Conservation (phyloP, 1,139 yeast species). For the Candida pseudoviswanathii region DNA sequence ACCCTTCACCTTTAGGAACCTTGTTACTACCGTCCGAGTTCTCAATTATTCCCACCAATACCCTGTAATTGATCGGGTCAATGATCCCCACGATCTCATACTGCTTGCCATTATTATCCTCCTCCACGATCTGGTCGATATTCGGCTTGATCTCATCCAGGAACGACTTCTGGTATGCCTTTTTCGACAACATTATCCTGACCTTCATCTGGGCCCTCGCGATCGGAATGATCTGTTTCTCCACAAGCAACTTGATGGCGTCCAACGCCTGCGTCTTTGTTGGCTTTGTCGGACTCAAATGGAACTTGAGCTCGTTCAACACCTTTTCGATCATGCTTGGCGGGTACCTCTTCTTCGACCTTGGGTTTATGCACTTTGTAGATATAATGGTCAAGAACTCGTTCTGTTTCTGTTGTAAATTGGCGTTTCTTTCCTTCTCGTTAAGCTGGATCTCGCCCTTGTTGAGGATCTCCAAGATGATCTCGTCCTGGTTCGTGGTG, state of each 20-base stretch:
- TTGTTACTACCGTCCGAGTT: constrained; percentile 51
- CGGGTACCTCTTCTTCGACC: constrained; percentile 86
- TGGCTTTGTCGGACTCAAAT: constrained; percentile 73
- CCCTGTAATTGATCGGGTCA: constrained; percentile 86
- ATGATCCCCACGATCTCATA: constrained; percentile 74
- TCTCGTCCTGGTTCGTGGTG: constrained; percentile 70
- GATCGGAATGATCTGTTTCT: constrained; percentile 84
- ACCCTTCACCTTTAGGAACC: constrained; percentile 58
- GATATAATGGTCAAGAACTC: constrained; percentile 84
- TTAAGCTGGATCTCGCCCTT: constrained; percentile 95
- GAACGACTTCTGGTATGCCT: constrained; percentile 49
- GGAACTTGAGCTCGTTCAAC: constrained; percentile 76
- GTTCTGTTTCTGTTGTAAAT: constrained; percentile 72
- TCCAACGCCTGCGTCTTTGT: constrained; percentile 91
- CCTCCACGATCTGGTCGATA: constrained; percentile 57
- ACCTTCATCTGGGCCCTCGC: constrained; percentile 94
- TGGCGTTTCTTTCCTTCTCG: constrained; percentile 86
- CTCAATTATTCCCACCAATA: constrained; percentile 48
- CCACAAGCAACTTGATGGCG: constrained; percentile 77
- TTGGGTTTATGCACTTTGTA: constrained; percentile 90
- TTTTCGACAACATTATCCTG: constrained; percentile 53
- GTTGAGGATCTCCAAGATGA: constrained; percentile 76
- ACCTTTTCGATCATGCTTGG: constrained; percentile 93
- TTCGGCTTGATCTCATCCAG: constrained; percentile 53
- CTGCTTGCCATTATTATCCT: constrained; percentile 45